phyloP scores from a whole-genome alignment of 75 land plant species.

The Cupressus sempervirens region DNA sequence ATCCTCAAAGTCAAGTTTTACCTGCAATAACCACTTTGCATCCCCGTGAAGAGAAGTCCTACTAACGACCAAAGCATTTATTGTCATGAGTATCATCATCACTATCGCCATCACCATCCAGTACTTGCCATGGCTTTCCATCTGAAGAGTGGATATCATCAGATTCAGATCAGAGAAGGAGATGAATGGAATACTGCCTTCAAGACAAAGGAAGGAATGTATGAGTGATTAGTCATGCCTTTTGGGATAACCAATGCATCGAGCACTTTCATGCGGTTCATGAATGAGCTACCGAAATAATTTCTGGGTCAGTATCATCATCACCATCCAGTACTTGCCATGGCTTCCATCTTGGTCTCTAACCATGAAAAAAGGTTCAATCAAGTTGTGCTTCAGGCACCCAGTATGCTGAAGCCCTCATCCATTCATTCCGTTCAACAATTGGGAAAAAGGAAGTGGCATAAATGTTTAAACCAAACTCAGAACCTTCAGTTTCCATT shows the following conservation, averaged over 20 bases:
- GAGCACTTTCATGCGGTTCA: too few relatives aligned
- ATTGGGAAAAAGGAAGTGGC: background rate
- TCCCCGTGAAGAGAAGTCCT: background rate
- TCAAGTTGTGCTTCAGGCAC: background rate
- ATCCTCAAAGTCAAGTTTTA: conserved; percentile 18
- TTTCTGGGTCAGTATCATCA: too few relatives aligned
- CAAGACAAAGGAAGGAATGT: too few relatives aligned
- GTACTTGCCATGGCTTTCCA: background rate
- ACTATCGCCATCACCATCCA: background rate
- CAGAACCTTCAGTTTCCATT: background rate
- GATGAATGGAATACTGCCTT: too few relatives aligned
- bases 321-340: background rate
- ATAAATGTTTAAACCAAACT: background rate
- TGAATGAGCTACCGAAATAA: too few relatives aligned
- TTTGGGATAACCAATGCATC: too few relatives aligned
- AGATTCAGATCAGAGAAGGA: too few relatives aligned
- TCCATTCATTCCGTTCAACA: background rate
- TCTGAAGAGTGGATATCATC: too few relatives aligned
- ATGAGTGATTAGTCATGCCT: too few relatives aligned
- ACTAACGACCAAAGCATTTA: background rate
- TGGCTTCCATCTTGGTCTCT: background rate
- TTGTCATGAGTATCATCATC: background rate
- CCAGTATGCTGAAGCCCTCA: background rate
- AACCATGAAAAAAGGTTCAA: background rate
- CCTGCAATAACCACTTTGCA: conserved; percentile 8